Base-by-base conservation (phyloP, 2,329 filamentous ascomycete species). In the Sarocladium strictum region DNA sequence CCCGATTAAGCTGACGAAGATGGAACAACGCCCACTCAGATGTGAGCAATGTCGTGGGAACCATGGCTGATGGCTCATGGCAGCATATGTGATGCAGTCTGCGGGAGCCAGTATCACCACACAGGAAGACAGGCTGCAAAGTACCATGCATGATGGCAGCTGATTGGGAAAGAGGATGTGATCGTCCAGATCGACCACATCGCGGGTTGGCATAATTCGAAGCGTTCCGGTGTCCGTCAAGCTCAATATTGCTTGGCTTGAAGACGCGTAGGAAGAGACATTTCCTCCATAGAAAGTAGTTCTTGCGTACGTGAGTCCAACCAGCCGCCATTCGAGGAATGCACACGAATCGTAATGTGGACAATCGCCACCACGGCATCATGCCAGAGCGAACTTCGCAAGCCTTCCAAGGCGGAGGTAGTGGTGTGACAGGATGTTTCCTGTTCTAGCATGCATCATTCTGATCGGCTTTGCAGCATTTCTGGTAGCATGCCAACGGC, bases 401-500 rank as follows among this genome's bases (percentile, higher is more conserved):
- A 12, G 40, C 7, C 15, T 49, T 10, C 9, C 7, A 15, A 49
- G 12, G 14, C 15, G 47, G 21, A 23, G 21, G 29, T 51, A n/a
- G 27, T 19, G 26, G 5, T 33, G 27, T 17, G 3, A 51, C n/a
- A 23, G 19, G 27, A 33, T 51, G 47, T 51, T 35, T 51, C 29
- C 14, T 24, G 12, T 24, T 27, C 15, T 2, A 40, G 21, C 6
- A 53, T 11, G 38, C 21, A 6, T 14, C 24, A 15, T 21, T 6
- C 32, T 17, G 19, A 41, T 41, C 33, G n/a, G 9, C 14, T 43
- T 43, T 40, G 17, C 29, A 26, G 21, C 52, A 53, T 19, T 27
- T 47, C 11, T 27, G 21, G 35, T 14, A 19, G 53, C 15, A 53
- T 47, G 19, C 27, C 35, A 24, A 56, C 53, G 21, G 40, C 54